Percentiles rank a stretch among this genome's conserved stretches.
These are phyloP conservation scores for Delitschia confertaspora DNA, from an alignment of 495 filamentous ascomycete genomes.

Conservation along the genomic window DNA sequence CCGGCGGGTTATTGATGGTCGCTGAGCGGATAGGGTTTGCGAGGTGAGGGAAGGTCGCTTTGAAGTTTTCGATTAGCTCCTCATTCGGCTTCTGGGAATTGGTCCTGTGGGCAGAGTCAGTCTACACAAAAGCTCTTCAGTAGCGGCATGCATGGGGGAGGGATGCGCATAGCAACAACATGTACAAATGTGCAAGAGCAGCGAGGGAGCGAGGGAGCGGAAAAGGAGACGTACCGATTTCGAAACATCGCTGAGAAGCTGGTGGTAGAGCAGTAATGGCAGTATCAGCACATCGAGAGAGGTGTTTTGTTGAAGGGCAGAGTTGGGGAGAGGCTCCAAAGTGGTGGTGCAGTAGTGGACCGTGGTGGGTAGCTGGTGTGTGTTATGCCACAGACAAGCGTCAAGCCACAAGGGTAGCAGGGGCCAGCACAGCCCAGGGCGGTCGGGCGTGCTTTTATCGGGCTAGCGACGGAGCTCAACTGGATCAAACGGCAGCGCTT, in stretches of 20 bases:
- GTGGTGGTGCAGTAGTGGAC: slow-evolving; percentile 8
- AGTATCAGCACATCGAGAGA: slow-evolving; percentile 20
- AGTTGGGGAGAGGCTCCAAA: slow-evolving; percentile 22
- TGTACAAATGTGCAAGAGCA: neutral
- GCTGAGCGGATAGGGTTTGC: slow-evolving; percentile 32
- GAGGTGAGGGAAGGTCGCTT: slow-evolving; percentile 66
- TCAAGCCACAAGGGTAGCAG: slow-evolving; percentile 28
- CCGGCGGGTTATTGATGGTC: slow-evolving; percentile 17
- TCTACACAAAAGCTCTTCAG: slow-evolving; percentile 4
- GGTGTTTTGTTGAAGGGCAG: slow-evolving; percentile 13
- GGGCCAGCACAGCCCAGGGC: slow-evolving; percentile 5
- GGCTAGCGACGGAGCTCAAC: slow-evolving; percentile 18
- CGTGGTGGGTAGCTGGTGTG: slow-evolving; percentile 2
- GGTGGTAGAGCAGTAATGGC: slow-evolving; percentile 11
- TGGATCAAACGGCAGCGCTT: slow-evolving; percentile 18
- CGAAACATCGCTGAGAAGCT: slow-evolving; percentile 34
- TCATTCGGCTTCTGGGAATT: slow-evolving; percentile 80
- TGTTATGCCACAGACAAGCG: slow-evolving; percentile 19
- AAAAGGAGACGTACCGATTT: slow-evolving; percentile 31
- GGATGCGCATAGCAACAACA: slow-evolving; percentile 4
- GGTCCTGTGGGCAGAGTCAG: slow-evolving; percentile 45
- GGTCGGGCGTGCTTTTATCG: slow-evolving; percentile 27
- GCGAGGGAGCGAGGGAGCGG: neutral
- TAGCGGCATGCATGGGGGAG: neutral
- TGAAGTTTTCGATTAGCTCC: slow-evolving; percentile 76